phyloP scores from a whole-genome alignment of 1,284 basidiomycete genomes.

The Cryptococcus neoformans region DNA sequence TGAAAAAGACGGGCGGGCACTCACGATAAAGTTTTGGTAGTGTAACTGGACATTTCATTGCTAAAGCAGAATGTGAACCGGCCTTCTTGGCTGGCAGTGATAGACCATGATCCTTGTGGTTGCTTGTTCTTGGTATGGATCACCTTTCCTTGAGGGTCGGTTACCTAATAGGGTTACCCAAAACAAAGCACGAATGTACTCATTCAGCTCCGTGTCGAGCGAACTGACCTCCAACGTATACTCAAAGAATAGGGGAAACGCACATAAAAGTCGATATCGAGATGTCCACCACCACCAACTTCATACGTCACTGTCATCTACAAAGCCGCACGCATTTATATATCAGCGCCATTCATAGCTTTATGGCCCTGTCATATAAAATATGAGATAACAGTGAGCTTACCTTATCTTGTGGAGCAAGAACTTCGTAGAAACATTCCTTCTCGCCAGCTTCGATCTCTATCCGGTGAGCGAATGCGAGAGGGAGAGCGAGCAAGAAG shows the following conservation, averaged over 20 bases:
- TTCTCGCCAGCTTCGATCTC: slow-evolving; percentile 70
- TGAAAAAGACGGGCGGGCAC: slow-evolving; percentile 26
- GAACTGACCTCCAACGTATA: no score
- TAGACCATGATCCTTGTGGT: slow-evolving; percentile 83
- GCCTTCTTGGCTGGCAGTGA: slow-evolving; percentile 83
- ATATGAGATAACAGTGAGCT: slow-evolving; percentile 10
- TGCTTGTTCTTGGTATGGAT: slow-evolving; percentile 79
- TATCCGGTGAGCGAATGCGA: slow-evolving; percentile 52
- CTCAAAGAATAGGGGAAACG: slow-evolving; percentile 25
- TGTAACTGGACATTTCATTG: slow-evolving; percentile 93
- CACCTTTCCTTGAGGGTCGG: slow-evolving; percentile 66
- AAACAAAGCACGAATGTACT: not conserved
- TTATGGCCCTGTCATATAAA: no score
- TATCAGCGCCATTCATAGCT: not conserved
- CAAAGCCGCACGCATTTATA: not conserved
- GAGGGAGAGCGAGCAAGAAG: slow-evolving; percentile 19
- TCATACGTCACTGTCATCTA: slow-evolving; percentile 99
- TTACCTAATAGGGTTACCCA: slow-evolving; percentile 56
- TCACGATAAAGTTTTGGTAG: slow-evolving; percentile 90
- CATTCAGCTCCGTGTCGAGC: not conserved
- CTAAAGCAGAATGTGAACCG: slow-evolving; percentile 96
- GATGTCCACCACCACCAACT: slow-evolving; percentile 85
- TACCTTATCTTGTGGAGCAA: slow-evolving; percentile 92
- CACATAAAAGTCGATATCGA: slow-evolving; percentile 97
- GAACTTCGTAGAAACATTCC: slow-evolving; percentile 98